phyloP scores from a whole-genome alignment of 2,329 filamentous ascomycete species.

The Colletotrichum sp. region DNA sequence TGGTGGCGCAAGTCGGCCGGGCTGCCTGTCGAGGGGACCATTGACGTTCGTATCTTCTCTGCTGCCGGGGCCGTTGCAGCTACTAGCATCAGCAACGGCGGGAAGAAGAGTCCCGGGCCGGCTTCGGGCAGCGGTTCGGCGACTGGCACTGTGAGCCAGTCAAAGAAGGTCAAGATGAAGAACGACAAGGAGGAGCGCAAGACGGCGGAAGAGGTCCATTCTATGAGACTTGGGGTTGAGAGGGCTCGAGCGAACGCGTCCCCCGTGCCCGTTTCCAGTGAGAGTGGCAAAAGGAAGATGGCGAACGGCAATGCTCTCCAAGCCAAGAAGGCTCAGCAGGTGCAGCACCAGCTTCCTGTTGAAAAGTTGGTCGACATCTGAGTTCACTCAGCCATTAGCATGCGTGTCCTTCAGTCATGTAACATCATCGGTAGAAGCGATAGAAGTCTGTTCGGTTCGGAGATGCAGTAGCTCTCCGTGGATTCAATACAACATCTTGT shows the following conservation, averaged over 20 bases:
- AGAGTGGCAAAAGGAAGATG: not conserved
- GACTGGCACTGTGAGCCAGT: not conserved
- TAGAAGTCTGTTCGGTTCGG: not conserved
- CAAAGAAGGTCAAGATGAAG: not conserved
- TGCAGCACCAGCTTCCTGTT: not conserved
- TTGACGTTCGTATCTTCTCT: conserved; percentile 14
- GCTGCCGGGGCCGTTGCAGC: not conserved
- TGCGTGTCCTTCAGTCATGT: no score
- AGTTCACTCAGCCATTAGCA: not conserved
- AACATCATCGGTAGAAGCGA: not conserved
- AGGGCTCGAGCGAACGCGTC: not conserved
- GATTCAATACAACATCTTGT: not conserved
- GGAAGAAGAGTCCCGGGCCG: not conserved
- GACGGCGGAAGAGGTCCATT: conserved; percentile 5
- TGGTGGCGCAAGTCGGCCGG: conserved; percentile 41
- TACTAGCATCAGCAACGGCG: not conserved
- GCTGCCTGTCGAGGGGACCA: conserved; percentile 2
- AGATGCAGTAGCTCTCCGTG: not conserved
- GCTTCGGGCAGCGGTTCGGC: not conserved
- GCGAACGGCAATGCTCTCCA: not conserved
- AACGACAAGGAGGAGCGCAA: not conserved
- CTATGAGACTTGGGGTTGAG: not conserved
- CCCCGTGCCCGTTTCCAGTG: not conserved
- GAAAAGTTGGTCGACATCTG: conserved; percentile 17
- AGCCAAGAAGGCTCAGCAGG: not conserved